Base-by-base conservation (phyloP, 176 grass and related monocot species). In the Carex scoparia region DNA sequence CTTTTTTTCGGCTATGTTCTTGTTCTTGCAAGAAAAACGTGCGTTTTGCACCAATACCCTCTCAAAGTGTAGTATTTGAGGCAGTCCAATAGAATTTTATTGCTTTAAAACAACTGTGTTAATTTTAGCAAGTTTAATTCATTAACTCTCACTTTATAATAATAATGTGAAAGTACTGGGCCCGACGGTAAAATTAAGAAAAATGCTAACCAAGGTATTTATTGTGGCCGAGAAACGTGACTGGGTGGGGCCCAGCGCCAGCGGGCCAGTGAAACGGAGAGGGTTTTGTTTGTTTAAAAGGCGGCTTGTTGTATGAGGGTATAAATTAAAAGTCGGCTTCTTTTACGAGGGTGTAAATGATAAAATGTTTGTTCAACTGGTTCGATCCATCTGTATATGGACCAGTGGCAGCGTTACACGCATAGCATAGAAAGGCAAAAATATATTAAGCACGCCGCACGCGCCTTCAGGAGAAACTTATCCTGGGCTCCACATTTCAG, bases 11-110 rank as follows among this genome's bases (percentile, higher is more conserved):
- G n/a, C 51, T 78, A 31, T 78, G 57, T 79, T 79, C 51, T 79
- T 79, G 74, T 79, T 79, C 51, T 79, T 79, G 74, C 74, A 79
- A 79, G 51, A 58, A 35, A 32, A 79, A 58, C 74, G 74, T 79
- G 74, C 53, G 74, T 79, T 79, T 79, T 79, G 74, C 53, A 32
- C 1, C 51, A 57, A 56, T 30, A 51, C 53, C 74, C 74, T 23
- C 14, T 58, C 28, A 32, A 79, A 77, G 12, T 77, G 49, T 48
- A 78, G 12, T 78, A 31, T 78, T 78, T 78, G 48, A 4, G 11
- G 23, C 23, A 78, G 35, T 8, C 12, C 6, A 35, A 32, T 2
- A 55, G 13, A 77, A 56, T 23, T 76, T 35, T 13, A 57, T 33
- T 28, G 27, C 0, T 33, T 56, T 3, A 77, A 32, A 5, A 77